These are phyloP conservation scores for Aspergillus carbonarius DNA, from an alignment of 2,329 filamentous ascomycete species.

Conservation along the genomic window DNA sequence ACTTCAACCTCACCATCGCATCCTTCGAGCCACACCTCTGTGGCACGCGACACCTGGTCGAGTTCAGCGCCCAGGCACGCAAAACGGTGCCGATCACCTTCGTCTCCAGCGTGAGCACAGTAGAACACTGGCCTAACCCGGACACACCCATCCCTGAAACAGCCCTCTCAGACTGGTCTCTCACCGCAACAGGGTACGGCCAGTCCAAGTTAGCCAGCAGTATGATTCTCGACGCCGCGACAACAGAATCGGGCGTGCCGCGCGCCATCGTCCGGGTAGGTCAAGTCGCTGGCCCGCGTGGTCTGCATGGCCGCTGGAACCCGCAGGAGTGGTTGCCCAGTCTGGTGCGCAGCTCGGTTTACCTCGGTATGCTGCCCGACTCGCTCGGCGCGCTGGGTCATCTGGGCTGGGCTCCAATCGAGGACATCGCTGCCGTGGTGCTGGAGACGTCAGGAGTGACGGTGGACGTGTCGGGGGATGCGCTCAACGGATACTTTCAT, in stretches of 20 bases:
- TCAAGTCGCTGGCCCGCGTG: slow-evolving; percentile 34
- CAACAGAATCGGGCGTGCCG: slow-evolving; percentile 19
- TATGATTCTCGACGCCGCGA: slow-evolving; percentile 42
- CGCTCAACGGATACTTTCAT: neutral
- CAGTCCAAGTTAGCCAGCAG: slow-evolving; percentile 43
- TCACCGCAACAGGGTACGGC: slow-evolving; percentile 32
- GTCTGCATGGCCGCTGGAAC: slow-evolving; percentile 54
- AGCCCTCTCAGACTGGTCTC: slow-evolving; percentile 22
- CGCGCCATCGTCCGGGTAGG: slow-evolving; percentile 32
- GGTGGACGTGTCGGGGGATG: neutral
- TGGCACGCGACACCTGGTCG: slow-evolving; percentile 25
- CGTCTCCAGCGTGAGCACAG: slow-evolving; percentile 25
- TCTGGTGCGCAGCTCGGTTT: slow-evolving; percentile 53
- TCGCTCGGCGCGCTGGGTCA: slow-evolving; percentile 42
- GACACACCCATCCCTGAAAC: neutral
- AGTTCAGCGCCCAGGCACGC: slow-evolving; percentile 21
- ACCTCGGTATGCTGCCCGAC: slow-evolving; percentile 49
- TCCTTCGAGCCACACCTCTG: slow-evolving; percentile 30
- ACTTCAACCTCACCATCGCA: slow-evolving; percentile 30
- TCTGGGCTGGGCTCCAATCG: slow-evolving; percentile 49
- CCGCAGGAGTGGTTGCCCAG: slow-evolving; percentile 46
- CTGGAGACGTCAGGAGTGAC: neutral
- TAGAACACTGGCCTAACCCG: slow-evolving; percentile 19
- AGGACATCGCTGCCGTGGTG: slow-evolving; percentile 3
- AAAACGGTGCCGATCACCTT: slow-evolving; percentile 26